These are phyloP conservation scores for Suillus variegatus DNA, from an alignment of 768 basidiomycete species.

Conservation along the genomic window DNA sequence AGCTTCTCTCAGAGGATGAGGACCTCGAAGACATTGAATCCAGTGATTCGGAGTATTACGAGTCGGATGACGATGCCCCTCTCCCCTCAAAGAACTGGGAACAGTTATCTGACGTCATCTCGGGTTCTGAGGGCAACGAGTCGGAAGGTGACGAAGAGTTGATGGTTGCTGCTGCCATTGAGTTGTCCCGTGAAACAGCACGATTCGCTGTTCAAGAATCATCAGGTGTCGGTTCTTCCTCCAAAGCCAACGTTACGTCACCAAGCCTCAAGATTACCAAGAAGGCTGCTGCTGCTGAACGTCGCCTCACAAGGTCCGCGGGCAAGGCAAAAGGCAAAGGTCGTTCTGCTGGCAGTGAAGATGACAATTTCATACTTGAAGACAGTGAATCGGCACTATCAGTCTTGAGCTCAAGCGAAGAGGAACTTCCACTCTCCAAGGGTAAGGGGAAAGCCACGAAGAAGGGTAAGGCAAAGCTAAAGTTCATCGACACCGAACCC, in stretches of 20 bases:
- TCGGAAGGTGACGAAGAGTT: slow-evolving; percentile 30
- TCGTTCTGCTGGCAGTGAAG: slow-evolving; percentile 12
- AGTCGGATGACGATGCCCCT: slow-evolving; percentile 25
- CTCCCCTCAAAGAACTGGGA: not conserved
- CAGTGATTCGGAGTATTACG: slow-evolving; percentile 61
- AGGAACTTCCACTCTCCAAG: slow-evolving; percentile 25
- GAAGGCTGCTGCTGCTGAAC: slow-evolving; percentile 54
- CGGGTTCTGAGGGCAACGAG: slow-evolving; percentile 35
- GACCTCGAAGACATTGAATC: slow-evolving; percentile 51
- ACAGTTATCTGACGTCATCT: slow-evolving; percentile 17
- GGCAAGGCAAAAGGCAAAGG: slow-evolving; percentile 21
- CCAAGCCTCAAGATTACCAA: slow-evolving; percentile 40
- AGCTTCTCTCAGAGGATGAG: slow-evolving; percentile 36
- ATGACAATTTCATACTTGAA: slow-evolving; percentile 12
- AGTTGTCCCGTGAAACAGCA: slow-evolving; percentile 49
- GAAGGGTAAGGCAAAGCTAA: slow-evolving; percentile 22
- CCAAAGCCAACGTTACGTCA: slow-evolving; percentile 13
- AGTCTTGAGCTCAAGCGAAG: slow-evolving; percentile 14
- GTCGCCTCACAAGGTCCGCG: slow-evolving; percentile 35
- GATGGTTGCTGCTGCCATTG: slow-evolving; percentile 60
- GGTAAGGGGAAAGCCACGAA: slow-evolving; percentile 35
- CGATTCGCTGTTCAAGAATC: slow-evolving; percentile 28
- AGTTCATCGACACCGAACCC: slow-evolving; percentile 8
- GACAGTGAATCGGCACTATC: slow-evolving; percentile 16
- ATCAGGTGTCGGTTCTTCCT: slow-evolving; percentile 33